A percentile compares a stretch with the other conserved stretches of the same genome.
These are phyloP conservation scores for Colletotrichum sp. DNA, from an alignment of 2,329 filamentous ascomycete species.

Conservation along the genomic window DNA sequence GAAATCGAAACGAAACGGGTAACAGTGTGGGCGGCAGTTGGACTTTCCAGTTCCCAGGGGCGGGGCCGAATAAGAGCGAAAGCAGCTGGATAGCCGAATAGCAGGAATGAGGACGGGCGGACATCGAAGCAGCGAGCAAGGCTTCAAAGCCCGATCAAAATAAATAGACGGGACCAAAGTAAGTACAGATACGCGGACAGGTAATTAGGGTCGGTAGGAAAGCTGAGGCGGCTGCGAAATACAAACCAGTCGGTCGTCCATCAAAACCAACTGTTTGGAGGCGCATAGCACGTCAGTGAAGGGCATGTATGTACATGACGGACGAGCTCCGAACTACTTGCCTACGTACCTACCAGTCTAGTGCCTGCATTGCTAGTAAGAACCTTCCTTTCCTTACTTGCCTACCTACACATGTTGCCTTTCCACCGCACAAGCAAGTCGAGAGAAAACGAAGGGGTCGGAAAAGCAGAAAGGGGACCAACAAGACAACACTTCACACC, in stretches of 20 bases:
- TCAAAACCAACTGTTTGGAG: neutral
- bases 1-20: constrained; percentile 16
- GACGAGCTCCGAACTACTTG: neutral
- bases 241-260: neutral
- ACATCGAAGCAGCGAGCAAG: neutral
- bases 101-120: neutral
- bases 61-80: neutral
- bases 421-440: neutral
- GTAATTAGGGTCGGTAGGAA: neutral
- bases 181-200: neutral
- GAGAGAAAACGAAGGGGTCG: constrained; percentile 2
- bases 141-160: neutral
- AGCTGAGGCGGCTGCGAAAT: neutral
- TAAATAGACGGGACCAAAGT: neutral
- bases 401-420: neutral
- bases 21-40: constrained; percentile 13
- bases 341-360: neutral
- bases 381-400: neutral
- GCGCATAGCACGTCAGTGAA: neutral
- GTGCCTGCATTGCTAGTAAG: neutral
- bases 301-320: neutral
- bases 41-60: neutral
- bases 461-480: neutral
- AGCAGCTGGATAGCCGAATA: neutral
- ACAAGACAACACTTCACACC: neutral